These are phyloP conservation scores for Hypomyces rosellus DNA, from an alignment of 2,329 filamentous ascomycete genomes.

Conservation along the genomic window DNA sequence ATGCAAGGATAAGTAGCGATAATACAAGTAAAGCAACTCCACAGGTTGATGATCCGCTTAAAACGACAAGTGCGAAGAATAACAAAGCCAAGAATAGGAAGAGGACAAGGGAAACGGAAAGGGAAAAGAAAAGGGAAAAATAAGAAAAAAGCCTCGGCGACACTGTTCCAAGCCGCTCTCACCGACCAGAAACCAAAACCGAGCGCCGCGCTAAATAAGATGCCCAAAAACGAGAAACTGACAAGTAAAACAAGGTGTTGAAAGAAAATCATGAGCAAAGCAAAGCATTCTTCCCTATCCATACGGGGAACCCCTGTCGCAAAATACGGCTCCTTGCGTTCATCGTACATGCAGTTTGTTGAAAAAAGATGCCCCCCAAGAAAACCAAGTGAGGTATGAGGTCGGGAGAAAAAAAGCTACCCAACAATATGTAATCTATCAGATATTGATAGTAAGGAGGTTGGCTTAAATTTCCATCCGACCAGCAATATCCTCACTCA, in stretches of 20 bases:
- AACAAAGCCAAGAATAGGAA: too few species aligned
- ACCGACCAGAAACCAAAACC: slow-evolving; percentile 29
- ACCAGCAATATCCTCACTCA: slow-evolving; percentile 58
- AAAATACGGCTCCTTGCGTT: not conserved
- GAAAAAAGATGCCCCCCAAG: slow-evolving; percentile 1
- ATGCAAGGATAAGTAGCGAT: not conserved
- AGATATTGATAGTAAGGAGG: not conserved
- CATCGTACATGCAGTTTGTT: slow-evolving; percentile 1
- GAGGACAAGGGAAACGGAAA: too few species aligned
- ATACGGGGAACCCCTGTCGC: too few species aligned
- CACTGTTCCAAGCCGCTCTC: slow-evolving; percentile 30
- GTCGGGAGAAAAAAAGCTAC: not conserved
- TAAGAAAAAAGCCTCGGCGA: slow-evolving; percentile 13
- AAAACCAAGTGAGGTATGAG: not conserved
- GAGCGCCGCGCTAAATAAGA: slow-evolving; percentile 20
- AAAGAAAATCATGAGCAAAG: not conserved
- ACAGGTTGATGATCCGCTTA: not conserved
- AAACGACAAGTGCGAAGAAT: not conserved
- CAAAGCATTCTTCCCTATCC: not conserved
- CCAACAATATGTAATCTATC: too few species aligned
- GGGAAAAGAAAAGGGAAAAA: not conserved
- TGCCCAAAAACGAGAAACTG: slow-evolving; percentile 6
- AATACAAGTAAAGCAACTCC: not conserved
- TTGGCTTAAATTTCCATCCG: slow-evolving; percentile 53
- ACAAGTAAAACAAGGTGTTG: too few species aligned